Evolutionary conservation across 192 early-diverging fungal species (phyloP), one percentile per base, ranked within the genome.

Genomic region (Lobosporangium transversale): DNA sequence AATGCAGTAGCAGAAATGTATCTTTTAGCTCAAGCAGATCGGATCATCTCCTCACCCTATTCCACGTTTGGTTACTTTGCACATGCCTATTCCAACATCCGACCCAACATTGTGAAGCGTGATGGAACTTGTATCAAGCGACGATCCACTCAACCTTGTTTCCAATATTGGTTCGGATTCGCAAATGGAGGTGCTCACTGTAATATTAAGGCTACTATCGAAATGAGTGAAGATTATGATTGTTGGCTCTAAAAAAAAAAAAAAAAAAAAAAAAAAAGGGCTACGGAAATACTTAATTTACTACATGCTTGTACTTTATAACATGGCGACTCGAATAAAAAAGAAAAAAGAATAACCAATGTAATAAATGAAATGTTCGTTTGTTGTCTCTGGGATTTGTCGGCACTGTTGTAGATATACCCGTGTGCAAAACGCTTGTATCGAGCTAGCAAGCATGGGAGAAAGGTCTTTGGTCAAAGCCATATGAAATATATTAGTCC

Each of bases 101-200:
- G 67, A 27, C 64, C 71, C 1, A 76, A 76, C 24, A 67, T 76
- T 37, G 71, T 76, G 11, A 76, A 76, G 35, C 51, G 71, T 6
- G 71, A 76, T 20, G 71, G 71, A 10, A 61, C 62, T 3, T 76
- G 71, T 31, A 76, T 67, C 32, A 53, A 53, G 14, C 63, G 71
- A 12, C 21, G 50, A 27, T 76, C 71, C 18, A 76, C 71, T 0
- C 71, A 76, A 23, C 71, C 71, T 10, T 76, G 71, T 20, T 76
- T 76, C 58, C 71, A 76, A 37, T 76, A 76, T 24, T 76, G 71
- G 71, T 76, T 76, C 24, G 71, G 71, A 24, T 76, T 76, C 37
- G 71, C 71, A 29, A 76, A 76, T 33, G 71, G 71, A 2, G 71
- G 71, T 1, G 64, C 71, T 1, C 32, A 36, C 4, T 76, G 71